phyloP scores from a whole-genome alignment of 495 filamentous ascomycete species.

The Annulohypoxylon moriforme region DNA sequence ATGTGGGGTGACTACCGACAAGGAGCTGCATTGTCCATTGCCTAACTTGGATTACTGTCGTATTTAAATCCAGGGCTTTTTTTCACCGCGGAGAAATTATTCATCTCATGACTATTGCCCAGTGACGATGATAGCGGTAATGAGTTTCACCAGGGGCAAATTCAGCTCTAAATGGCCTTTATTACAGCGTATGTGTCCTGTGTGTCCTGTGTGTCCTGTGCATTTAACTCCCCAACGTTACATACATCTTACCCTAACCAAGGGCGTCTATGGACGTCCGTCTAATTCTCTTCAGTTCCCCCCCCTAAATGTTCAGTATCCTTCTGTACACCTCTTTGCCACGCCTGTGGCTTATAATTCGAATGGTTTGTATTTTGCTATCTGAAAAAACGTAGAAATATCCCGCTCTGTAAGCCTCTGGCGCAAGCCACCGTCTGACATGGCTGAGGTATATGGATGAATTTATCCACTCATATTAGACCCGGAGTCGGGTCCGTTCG shows the following conservation, averaged over 20 bases:
- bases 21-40: neutral
- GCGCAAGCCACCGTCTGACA: conserved; percentile 15
- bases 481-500: conserved; percentile 16
- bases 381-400: neutral
- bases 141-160: neutral
- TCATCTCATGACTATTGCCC: neutral
- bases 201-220: too few relatives aligned
- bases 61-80: neutral
- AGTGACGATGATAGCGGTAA: neutral
- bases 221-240: too few relatives aligned
- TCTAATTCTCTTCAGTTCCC: too few relatives aligned
- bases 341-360: neutral
- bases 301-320: neutral
- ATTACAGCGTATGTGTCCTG: too few relatives aligned
- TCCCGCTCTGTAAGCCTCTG: neutral
- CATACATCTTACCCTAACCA: too few relatives aligned
- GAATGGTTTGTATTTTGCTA: too few relatives aligned
- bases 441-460: neutral
- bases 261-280: too few relatives aligned
- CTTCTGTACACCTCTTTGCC: neutral
- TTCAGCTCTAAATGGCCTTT: neutral
- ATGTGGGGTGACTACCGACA: neutral
- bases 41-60: neutral
- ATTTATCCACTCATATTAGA: conserved; percentile 6
- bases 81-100: neutral